Evolutionary conservation across 768 basidiomycete species (phyloP), one percentile per base, ranked within the genome.

Genomic region (Fistulinella prunicolor): DNA sequence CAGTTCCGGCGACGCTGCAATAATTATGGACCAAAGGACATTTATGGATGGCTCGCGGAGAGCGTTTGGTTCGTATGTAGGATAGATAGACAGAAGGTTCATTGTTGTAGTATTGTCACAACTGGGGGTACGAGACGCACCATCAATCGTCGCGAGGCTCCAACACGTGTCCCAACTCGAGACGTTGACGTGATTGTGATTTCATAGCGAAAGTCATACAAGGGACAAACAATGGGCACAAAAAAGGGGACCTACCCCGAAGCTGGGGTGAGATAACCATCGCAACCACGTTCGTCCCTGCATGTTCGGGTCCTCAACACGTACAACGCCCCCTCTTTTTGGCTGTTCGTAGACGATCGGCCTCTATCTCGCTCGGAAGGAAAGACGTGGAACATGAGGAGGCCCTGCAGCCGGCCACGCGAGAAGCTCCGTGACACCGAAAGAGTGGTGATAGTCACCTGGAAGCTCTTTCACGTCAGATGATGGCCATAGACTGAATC

Each of bases 381-480:
- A 48, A 45, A 38, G 36, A 39, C 48, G 16, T 46, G 41, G 39
- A 55, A 58, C 59, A 64, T 47, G 61, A 58, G 61, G 61, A 4
- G n/a, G 26, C 39, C 59, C 59, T 58, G 61, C 62, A 48, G 39
- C 35, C 10, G 8, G 23, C 51, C 62, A 64, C 59, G 56, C 55
- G 61, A 53, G 51, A 6, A 19, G 23, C 10, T 51, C 58, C 40
- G 61, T 61, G 61, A 64, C 46, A 19, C 49, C 55, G 53, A 52
- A 35, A 47, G 20, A 37, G 46, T 51, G 59, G 49, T 44, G 41
- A 55, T 50, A 49, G 29, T 44, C 47, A 50, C 35, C 44, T 22
- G 9, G 40, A 42, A 40, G 14, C 26, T 21, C 35, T 44, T 29
- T 29, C 41, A 24, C 14, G 22, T 46, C 40, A 40, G 34, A 28